These are phyloP conservation scores for Trypanosoma melophagium DNA, from an alignment of 208 protist species.

Conservation along the genomic window DNA sequence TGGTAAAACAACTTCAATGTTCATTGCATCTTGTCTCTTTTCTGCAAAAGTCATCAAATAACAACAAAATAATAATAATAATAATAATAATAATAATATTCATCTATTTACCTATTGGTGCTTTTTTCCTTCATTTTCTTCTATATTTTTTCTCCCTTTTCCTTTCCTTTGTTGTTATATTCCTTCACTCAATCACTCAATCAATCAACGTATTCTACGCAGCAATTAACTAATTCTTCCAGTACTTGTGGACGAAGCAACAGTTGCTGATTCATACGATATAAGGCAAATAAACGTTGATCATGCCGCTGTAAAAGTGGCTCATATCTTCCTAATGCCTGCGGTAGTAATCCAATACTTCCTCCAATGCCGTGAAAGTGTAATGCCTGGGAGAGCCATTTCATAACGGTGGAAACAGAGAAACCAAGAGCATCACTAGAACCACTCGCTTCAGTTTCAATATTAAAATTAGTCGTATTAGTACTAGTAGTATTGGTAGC, in stretches of 20 bases:
- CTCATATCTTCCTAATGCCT: conserved; percentile 8
- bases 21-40: too few relatives aligned
- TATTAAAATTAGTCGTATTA: neutral
- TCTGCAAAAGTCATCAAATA: neutral
- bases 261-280: conserved; percentile 28
- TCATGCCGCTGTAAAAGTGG: conserved; percentile 8
- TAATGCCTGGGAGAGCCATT: conserved; percentile 30
- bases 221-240: conserved; percentile 31
- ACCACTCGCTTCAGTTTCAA: neutral
- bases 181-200: neutral
- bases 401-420: conserved; percentile 9
- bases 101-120: neutral
- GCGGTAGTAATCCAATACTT: conserved; percentile 1
- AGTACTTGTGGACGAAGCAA: conserved; percentile 29
- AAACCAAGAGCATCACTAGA: neutral
- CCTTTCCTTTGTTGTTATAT: neutral
- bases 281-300: conserved; percentile 23
- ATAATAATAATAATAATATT: conserved; percentile 9
- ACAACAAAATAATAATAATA: conserved; percentile 6
- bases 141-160: neutral
- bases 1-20: neutral
- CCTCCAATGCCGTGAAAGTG: conserved; percentile 25
- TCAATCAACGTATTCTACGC: conserved; percentile 27
- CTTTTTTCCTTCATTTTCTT: conserved; percentile 7
- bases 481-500: neutral